Base-by-base conservation (phyloP, 2,329 filamentous ascomycete species). In the Trichophyton benhamiae region DNA sequence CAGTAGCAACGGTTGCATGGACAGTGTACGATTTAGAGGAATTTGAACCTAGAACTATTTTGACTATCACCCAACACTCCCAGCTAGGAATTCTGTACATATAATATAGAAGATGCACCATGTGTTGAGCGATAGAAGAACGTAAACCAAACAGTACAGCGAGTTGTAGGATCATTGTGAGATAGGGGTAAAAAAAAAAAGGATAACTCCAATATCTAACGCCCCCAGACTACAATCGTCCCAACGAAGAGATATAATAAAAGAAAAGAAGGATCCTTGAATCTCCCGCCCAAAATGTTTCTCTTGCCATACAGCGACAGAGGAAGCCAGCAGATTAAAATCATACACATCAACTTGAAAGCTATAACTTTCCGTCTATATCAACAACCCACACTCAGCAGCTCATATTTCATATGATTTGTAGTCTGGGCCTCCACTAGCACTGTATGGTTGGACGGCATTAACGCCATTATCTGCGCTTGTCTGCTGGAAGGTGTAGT, bases 331-430 rank as follows among this genome's bases (percentile, higher is more conserved):
- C n/a, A 30, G 33, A 58, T 42, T 20, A 58, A 22, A 38, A 38
- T 38, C 55, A 58, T 53, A 53, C 49, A 53, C 49, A 25, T 53
- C 27, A 53, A 25, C 22, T 38, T 22, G 44, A 53, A 53, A 53
- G 49, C 49, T 53, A 53, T 22, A n/a, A 25, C n/a, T 25, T 30
- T 30, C 22, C 11, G 7, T 53, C 49, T 33, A 41, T 20, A 17
- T 20, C n/a, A 17, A 41, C 11, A 38, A 38, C n/a, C 33, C 33
- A 8, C 20, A 6, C 17, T 25, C 33, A 58, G 3, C 38, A 17
- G 11, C 61, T 72, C 71, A 77, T 66, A 77, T 68, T 46, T 77
- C 75, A 63, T 76, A 70, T 38, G 69, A 70, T 64, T 75, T 77
- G 67, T 71, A 76, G 61, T 77, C 75, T 22, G 44, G n/a, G 36